These are phyloP conservation scores for Escallonia rubra DNA, from an alignment of 129 eudicot species.

Conservation along the genomic window DNA sequence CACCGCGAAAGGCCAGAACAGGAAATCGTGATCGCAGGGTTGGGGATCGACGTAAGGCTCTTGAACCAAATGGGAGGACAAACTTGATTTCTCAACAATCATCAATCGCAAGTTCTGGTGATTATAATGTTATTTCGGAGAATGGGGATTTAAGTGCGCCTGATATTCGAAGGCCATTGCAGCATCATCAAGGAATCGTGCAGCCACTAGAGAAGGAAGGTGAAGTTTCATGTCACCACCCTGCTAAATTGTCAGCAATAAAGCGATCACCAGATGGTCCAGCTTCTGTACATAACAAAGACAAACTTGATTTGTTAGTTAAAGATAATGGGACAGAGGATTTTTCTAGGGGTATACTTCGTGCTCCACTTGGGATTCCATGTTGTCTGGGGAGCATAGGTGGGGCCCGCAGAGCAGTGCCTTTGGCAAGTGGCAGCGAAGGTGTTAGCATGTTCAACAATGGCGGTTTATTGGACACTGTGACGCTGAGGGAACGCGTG, in stretches of 20 bases:
- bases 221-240: constrained; percentile 12
- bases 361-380: constrained; percentile 93
- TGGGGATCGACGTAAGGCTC: constrained; percentile 57
- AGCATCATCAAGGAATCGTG: constrained; percentile 49
- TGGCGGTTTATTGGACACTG: constrained; percentile 63
- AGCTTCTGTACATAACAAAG: constrained; percentile 40
- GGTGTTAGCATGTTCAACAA: constrained; percentile 30
- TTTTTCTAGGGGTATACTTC: constrained; percentile 41
- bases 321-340: constrained; percentile 37
- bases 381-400: constrained; percentile 49
- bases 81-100: constrained; percentile 35
- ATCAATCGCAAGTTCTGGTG: constrained; percentile 30
- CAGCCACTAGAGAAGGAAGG: constrained; percentile 34
- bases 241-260: constrained; percentile 17
- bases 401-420: constrained; percentile 51
- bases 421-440: constrained; percentile 38
- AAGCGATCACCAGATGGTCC: constrained; percentile 27
- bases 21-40: constrained; percentile 50
- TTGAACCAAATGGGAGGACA: constrained; percentile 52
- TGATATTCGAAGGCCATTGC: constrained; percentile 42
- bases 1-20: constrained; percentile 63
- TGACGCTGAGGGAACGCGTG: constrained; percentile 61
- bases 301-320: constrained; percentile 29
- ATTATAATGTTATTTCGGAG: constrained; percentile 32
- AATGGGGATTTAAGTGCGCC: constrained; percentile 49